These are phyloP conservation scores for Lentinus polychrous DNA, from an alignment of 1,284 basidiomycete species.

Conservation along the genomic window DNA sequence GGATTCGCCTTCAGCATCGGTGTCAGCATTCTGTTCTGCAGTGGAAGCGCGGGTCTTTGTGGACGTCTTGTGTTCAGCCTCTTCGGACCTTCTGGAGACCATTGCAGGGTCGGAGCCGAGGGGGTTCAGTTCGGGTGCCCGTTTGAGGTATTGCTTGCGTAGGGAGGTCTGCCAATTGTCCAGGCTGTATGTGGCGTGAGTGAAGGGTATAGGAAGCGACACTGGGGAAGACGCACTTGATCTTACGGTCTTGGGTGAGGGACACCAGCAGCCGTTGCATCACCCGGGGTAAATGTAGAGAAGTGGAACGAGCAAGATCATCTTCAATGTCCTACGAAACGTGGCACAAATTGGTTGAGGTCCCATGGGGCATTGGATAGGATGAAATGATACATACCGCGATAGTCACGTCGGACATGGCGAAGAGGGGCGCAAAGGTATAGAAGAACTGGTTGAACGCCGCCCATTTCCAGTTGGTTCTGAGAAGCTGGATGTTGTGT, in stretches of 20 bases:
- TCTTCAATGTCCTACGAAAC: slow-evolving; percentile 65
- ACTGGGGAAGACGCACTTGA: slow-evolving; percentile 46
- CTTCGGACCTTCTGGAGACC: background rate
- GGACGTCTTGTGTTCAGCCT: background rate
- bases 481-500: slow-evolving; percentile 37
- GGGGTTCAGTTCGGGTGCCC: slow-evolving; percentile 63
- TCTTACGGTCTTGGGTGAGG: slow-evolving; percentile 74
- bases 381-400: slow-evolving; percentile 37
- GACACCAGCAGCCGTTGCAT: slow-evolving; percentile 67
- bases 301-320: slow-evolving; percentile 57
- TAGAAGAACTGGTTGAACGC: slow-evolving; percentile 77
- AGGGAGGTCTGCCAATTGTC: slow-evolving; percentile 72
- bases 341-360: slow-evolving; percentile 1
- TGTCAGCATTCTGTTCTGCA: slow-evolving; percentile 12
- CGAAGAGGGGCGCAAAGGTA: slow-evolving; percentile 63
- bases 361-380: slow-evolving; percentile 3
- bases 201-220: background rate
- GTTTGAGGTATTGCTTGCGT: slow-evolving; percentile 64
- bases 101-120: slow-evolving; percentile 48
- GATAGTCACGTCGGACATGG: slow-evolving; percentile 57
- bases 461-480: slow-evolving; percentile 80
- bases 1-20: background rate
- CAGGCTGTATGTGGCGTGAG: slow-evolving; percentile 33
- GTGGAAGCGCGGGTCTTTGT: slow-evolving; percentile 10
- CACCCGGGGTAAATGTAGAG: slow-evolving; percentile 57